These are phyloP conservation scores for Ziziphus jujuba DNA, from an alignment of 306 rosid genomes.

Conservation along the genomic window DNA sequence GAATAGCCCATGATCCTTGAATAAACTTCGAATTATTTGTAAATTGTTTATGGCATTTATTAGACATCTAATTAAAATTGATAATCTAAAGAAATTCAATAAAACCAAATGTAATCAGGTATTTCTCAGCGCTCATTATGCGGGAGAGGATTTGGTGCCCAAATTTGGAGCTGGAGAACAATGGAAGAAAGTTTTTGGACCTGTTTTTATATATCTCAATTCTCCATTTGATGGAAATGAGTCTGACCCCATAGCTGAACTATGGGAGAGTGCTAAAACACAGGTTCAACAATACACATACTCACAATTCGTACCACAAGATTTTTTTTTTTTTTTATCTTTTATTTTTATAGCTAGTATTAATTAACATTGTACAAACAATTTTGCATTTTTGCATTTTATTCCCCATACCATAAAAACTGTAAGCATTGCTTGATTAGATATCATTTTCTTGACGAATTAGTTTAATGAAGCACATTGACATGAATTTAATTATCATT, in stretches of 20 bases:
- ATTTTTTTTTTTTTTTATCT: not conserved
- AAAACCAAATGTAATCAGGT: not conserved
- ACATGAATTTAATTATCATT: no score
- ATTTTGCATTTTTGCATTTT: no score
- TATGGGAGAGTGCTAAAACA: slow-evolving; percentile 47
- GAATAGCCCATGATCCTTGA: no score
- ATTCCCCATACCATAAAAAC: no score
- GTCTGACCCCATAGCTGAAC: slow-evolving; percentile 25
- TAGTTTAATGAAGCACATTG: no score
- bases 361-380: no score
- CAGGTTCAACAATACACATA: slow-evolving; percentile 36
- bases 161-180: slow-evolving; percentile 36
- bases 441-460: no score
- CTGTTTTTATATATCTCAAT: slow-evolving; percentile 41
- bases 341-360: no score
- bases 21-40: not conserved
- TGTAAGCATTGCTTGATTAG: no score
- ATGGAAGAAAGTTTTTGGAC: slow-evolving; percentile 57
- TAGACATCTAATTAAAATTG: not conserved
- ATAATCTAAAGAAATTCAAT: not conserved
- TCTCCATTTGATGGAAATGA: slow-evolving; percentile 30
- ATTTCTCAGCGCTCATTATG: slow-evolving; percentile 51
- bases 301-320: not conserved
- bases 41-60: not conserved
- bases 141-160: slow-evolving; percentile 48